Percentiles rank a stretch among this genome's conserved stretches.
Evolutionary conservation across 768 basidiomycete genomes (phyloP).

Genomic region (Mycena olivaceomarginata): DNA sequence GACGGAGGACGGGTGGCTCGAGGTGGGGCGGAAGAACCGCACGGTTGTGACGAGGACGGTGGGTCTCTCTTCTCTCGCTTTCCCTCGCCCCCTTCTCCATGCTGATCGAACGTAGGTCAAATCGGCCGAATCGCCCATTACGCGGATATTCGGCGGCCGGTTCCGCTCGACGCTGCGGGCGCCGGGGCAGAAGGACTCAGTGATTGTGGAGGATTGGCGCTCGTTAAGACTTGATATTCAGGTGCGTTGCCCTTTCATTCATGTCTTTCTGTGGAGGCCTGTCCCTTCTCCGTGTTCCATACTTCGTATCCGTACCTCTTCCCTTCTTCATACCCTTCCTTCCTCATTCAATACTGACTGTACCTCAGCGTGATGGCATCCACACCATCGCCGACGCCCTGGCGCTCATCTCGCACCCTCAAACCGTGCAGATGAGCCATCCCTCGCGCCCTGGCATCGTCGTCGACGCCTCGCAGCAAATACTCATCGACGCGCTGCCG

Average conservation of each 20-base stretch:
- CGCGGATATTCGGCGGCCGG: conserved; percentile 95
- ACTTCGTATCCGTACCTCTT: no score
- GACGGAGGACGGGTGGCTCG: conserved; percentile 88
- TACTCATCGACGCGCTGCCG: conserved; percentile 64
- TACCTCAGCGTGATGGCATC: conserved; percentile 79
- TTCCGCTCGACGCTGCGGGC: conserved; percentile 90
- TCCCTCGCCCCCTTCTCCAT: neutral
- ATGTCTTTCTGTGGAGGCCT: no score
- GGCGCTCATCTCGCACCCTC: conserved; percentile 83
- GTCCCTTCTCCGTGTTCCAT: no score
- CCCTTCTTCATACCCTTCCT: neutral
- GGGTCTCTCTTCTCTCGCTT: conserved; percentile 50
- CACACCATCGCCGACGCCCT: conserved; percentile 91
- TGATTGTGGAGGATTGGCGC: conserved; percentile 94
- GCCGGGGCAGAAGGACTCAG: conserved; percentile 86
- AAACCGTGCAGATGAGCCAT: conserved; percentile 84
- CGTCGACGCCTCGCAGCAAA: conserved; percentile 71
- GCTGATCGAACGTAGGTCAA: conserved; percentile 71
- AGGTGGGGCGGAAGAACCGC: conserved; percentile 94
- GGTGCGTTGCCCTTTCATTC: conserved; percentile 58
- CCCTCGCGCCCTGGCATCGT: conserved; percentile 71
- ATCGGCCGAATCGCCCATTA: conserved; percentile 90
- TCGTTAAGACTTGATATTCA: conserved; percentile 93
- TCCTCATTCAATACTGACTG: conserved; percentile 1
- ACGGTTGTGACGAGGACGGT: conserved; percentile 88